A percentile compares a stretch with the other conserved stretches of the same genome.
These are phyloP conservation scores for Daldinia loculata DNA, from an alignment of 495 filamentous ascomycete genomes.

Conservation along the genomic window DNA sequence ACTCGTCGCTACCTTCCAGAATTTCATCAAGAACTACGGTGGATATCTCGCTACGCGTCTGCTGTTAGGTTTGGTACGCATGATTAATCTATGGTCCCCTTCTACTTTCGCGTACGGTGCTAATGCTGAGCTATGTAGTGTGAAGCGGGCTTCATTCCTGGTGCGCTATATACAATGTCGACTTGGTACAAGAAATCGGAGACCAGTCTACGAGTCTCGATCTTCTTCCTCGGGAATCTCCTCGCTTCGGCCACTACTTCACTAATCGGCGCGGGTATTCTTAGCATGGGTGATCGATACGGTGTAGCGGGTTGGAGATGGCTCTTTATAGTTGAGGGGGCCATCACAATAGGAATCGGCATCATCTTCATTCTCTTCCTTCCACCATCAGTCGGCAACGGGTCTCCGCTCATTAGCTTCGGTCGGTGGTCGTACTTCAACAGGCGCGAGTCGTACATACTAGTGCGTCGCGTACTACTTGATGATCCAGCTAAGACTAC, in stretches of 20 bases:
- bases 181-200: constrained; percentile 69
- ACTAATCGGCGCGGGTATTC: constrained; percentile 61
- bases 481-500: constrained; percentile 49
- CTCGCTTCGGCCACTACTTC: constrained; percentile 62
- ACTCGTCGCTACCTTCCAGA: constrained; percentile 66
- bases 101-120: background rate
- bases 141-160: constrained; percentile 69
- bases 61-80: constrained; percentile 57
- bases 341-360: constrained; percentile 62
- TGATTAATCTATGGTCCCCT: background rate
- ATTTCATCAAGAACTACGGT: constrained; percentile 62
- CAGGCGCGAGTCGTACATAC: constrained; percentile 49
- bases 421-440: constrained; percentile 52
- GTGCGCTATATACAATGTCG: constrained; percentile 65
- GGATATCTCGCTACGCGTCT: constrained; percentile 62
- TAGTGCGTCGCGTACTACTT: constrained; percentile 47
- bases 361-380: constrained; percentile 60
- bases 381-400: constrained; percentile 53
- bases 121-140: constrained; percentile 37
- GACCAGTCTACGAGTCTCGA: constrained; percentile 60
- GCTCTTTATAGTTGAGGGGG: constrained; percentile 63
- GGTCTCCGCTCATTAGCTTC: constrained; percentile 54
- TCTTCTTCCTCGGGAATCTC: constrained; percentile 64
- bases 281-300: constrained; percentile 58
- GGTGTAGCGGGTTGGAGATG: constrained; percentile 68